Evolutionary conservation across 371 early-diverging fungal genomes (phyloP).

Genomic region (Mortierella polycephala): DNA sequence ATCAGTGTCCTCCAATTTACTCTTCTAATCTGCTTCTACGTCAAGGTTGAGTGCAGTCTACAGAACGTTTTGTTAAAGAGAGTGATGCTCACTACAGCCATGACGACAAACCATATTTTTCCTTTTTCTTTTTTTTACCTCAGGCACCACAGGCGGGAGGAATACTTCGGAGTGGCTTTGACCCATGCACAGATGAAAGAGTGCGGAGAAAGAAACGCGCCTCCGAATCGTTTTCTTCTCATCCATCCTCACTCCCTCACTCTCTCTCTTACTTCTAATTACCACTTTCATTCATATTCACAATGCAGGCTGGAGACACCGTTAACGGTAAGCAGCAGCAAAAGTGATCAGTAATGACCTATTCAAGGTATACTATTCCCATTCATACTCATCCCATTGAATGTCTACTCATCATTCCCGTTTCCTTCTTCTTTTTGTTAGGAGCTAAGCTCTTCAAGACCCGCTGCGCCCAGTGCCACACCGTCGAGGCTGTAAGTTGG

Average conservation of each 20-base stretch:
- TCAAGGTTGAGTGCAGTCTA: too few species aligned
- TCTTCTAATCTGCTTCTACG: too few species aligned
- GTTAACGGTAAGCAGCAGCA: constrained; percentile 31
- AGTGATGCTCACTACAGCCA: too few species aligned
- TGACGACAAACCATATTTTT: too few species aligned
- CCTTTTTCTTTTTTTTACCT: too few species aligned
- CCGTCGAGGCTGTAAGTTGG: constrained; percentile 81
- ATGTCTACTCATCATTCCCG: background rate
- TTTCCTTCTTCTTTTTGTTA: constrained; percentile 1
- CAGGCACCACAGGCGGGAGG: too few species aligned
- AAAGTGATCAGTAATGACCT: background rate
- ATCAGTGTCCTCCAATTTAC: too few species aligned
- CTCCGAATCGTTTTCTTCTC: background rate
- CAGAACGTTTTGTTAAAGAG: too few species aligned
- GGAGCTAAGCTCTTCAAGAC: constrained; percentile 99
- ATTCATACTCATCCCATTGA: background rate
- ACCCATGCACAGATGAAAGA: background rate
- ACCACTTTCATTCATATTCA: constrained; percentile 3
- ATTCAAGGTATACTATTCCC: background rate
- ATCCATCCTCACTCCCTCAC: background rate
- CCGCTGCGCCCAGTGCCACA: constrained; percentile 98
- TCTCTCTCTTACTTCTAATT: background rate
- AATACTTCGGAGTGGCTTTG: constrained; percentile 22
- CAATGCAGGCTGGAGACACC: constrained; percentile 38
- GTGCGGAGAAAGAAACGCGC: too few species aligned